Base-by-base conservation (phyloP, 805 yeast genomes). In the Pichia rugopelliculosa region DNA sequence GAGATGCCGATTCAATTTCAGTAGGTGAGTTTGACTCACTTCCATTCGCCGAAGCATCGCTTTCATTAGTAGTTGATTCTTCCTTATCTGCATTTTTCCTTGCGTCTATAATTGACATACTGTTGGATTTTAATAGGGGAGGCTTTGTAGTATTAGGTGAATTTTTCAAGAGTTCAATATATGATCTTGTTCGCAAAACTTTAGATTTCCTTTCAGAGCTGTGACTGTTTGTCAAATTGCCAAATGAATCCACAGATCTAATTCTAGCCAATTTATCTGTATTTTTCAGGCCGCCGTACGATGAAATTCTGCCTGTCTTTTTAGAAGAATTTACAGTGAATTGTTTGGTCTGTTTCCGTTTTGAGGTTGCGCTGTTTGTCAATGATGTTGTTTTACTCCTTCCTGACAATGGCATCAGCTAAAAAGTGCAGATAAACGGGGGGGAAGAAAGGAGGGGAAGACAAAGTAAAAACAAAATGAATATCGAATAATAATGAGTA, bases 231-330 rank as follows among this genome's bases (percentile, higher is more conserved):
- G 17, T 15, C 1, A 21, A 17, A 25, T 17, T 25, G 12, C 17
- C 9, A 4, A 21, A 18, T 18, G 33, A 38, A 15, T 13, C 21
- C 2, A 25, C n/a, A 11, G 41, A 61, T 40, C 56, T 56, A 39
- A 66, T 65, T 40, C 54, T 51, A 11, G 69, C 58, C 44, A 66
- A 51, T 51, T 64, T 68, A 50, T 58, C 60, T 42, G 65, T 53
- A 36, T 61, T 60, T 49, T 62, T 66, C 30, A 37, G 15, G 18
- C 37, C 41, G 9, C 64, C 66, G 47, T 65, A 66, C 6, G 73
- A 67, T 13, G 61, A 52, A 39, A 65, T 65, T 30, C 72, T 45
- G 45, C 57, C 58, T 9, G 58, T 26, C 18, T 46, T 46, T 21
- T 46, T 46, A 6, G 45, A 52, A 41, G 59, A 61, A 3, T 68